These are phyloP conservation scores for Tuctoria greenei DNA, from an alignment of 176 grass and related monocot genomes.

Conservation along the genomic window DNA sequence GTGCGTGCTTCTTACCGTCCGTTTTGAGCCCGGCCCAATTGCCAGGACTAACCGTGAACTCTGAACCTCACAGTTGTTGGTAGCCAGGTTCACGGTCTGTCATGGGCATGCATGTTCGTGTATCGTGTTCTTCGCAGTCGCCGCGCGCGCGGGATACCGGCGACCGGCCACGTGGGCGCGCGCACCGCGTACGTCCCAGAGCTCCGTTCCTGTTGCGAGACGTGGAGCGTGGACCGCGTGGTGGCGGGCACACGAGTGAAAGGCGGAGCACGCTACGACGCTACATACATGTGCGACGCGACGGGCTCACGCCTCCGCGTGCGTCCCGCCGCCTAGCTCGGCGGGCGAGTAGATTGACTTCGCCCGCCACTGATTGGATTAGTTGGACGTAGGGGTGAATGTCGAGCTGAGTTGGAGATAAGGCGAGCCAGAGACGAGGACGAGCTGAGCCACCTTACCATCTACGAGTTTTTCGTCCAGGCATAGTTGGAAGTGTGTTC, in stretches of 20 bases:
- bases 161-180: neutral
- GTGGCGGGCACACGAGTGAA: neutral
- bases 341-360: neutral
- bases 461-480: too few species aligned
- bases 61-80: too few species aligned
- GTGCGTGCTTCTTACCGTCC: too few species aligned
- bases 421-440: too few species aligned
- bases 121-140: neutral
- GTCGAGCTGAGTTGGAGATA: too few species aligned
- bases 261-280: neutral
- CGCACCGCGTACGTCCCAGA: neutral
- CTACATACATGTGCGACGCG: neutral
- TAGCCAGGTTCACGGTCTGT: too few species aligned
- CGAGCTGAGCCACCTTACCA: too few species aligned
- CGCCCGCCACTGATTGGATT: too few species aligned
- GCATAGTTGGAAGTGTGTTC: too few species aligned
- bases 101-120: neutral
- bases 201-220: neutral
- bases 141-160: neutral
- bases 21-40: too few species aligned
- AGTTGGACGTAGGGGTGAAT: too few species aligned
- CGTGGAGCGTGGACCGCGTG: neutral
- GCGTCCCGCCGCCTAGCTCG: neutral
- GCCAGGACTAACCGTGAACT: too few species aligned
- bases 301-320: neutral